Percentiles rank a stretch among this genome's conserved stretches.
Conservation (phyloP, 441 rosid genomes). For the Pelargonium australe region DNA sequence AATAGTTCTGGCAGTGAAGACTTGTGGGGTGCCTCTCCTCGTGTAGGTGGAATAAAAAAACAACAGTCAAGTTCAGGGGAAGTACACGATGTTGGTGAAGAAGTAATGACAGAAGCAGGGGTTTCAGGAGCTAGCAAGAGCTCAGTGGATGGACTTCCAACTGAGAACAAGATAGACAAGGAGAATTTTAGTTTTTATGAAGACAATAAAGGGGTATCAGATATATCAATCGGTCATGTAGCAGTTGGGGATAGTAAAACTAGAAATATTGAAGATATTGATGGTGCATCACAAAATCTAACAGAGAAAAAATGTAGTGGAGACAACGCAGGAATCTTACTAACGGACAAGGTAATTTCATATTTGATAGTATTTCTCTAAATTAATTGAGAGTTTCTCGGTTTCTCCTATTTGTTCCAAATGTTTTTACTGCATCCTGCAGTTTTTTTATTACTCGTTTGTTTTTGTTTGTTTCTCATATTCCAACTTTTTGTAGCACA, state of each 20-base stretch:
- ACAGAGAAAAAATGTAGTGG: conserved; percentile 14
- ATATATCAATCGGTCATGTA: not conserved
- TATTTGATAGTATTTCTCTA: not conserved
- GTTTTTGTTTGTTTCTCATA: not conserved
- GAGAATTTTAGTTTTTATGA: no score
- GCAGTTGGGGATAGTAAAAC: not conserved
- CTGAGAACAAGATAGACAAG: not conserved
- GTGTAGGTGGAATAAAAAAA: conserved; percentile 22
- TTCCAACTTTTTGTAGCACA: not conserved
- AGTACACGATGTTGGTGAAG: conserved; percentile 21
- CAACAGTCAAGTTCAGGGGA: conserved; percentile 18
- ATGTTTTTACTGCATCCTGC: no score
- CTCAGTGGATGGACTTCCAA: conserved; percentile 12
- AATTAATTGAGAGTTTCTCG: not conserved
- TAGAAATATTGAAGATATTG: not conserved
- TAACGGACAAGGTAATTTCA: not conserved
- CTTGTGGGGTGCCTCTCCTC: conserved; percentile 40
- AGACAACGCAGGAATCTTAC: conserved; percentile 17
- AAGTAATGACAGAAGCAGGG: conserved; percentile 12
- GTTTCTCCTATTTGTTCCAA: not conserved
- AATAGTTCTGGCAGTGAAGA: conserved; percentile 36
- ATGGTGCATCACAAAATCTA: conserved; percentile 10
- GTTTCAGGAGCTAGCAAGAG: conserved; percentile 17
- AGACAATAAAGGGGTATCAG: not conserved
- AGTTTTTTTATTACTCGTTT: no score